phyloP scores from a whole-genome alignment of 495 filamentous ascomycete genomes.

The Neurospora sp. region DNA sequence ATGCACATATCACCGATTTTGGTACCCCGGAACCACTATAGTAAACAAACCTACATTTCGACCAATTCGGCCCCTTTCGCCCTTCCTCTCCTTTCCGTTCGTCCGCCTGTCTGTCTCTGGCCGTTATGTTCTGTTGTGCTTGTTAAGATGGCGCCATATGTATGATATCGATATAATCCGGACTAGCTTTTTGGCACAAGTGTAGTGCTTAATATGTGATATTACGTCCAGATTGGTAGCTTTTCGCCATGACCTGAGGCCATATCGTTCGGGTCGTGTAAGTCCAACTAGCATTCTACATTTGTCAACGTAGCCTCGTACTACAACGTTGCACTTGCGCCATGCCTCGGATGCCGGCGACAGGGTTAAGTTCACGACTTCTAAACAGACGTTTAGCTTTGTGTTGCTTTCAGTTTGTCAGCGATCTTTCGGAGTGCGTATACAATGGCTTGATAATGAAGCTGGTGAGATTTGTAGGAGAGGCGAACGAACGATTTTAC shows the following conservation, averaged over 20 bases:
- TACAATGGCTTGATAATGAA: background rate
- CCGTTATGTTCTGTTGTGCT: no score
- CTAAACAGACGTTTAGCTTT: background rate
- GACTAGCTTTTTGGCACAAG: background rate
- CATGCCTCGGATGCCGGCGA: background rate
- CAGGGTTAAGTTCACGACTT: background rate
- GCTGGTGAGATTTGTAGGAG: background rate
- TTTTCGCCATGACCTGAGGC: background rate
- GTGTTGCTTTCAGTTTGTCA: background rate
- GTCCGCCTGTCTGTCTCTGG: no score
- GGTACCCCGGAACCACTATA: background rate
- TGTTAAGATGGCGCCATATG: background rate
- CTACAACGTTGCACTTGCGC: background rate
- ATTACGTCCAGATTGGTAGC: background rate
- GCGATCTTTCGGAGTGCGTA: background rate
- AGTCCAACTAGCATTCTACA: background rate
- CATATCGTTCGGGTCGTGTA: background rate
- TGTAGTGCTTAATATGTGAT: background rate
- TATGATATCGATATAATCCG: background rate
- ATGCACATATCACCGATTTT: background rate
- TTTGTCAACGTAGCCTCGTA: background rate
- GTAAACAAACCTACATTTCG: background rate
- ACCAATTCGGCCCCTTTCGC: background rate
- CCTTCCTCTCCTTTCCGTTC: no score
- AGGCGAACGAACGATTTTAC: background rate